Base-by-base conservation (phyloP, 2,329 filamentous ascomycete species). In the Fusarium cicatricum region DNA sequence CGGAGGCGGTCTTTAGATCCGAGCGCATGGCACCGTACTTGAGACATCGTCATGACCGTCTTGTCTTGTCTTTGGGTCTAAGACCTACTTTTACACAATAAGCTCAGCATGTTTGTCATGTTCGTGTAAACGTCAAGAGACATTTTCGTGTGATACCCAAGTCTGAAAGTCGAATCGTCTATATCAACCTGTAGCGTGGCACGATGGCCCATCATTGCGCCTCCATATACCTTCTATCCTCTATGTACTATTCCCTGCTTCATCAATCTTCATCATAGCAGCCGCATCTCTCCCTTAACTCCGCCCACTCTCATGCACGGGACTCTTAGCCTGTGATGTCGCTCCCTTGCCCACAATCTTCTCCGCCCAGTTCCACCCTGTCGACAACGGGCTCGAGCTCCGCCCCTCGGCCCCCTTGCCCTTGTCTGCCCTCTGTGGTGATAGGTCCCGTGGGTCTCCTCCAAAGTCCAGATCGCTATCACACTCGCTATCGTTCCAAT, bases 311-410 rank as follows among this genome's bases (percentile, higher is more conserved):
- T 58, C 64, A 38, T 54, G 57, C 47, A 52, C 58, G 50, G 66
- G 71, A 51, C 70, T 75, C 65, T 70, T 72, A 3, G 65, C 58
- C 37, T 69, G 68, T n/a, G 47, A 53, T 40, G 52, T 45, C 3
- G 58, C 62, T 28, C 74, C 72, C 65, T 75, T 80, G 15, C 81
- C 81, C 12, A 79, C 81, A 71, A 84, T 83, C 69, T 80, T 82
- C 71, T 84, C 80, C 6, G 80, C 78, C 81, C 81, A 84, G 64
- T 78, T 82, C 81, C 81, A 84, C 11, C 69, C 67, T 11, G 66
- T 62, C 32, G 55, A 47, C 19, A 63, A 46, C 10, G 66, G 61
- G 42, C 72, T 73, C 12, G 68, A 62, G 48, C 65, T 68, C n/a
- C 55, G 52, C 54, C 57, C 58, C 53, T 65, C 58, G 45, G 38